phyloP scores from a whole-genome alignment of 805 yeast species.

The Komagataella populi region DNA sequence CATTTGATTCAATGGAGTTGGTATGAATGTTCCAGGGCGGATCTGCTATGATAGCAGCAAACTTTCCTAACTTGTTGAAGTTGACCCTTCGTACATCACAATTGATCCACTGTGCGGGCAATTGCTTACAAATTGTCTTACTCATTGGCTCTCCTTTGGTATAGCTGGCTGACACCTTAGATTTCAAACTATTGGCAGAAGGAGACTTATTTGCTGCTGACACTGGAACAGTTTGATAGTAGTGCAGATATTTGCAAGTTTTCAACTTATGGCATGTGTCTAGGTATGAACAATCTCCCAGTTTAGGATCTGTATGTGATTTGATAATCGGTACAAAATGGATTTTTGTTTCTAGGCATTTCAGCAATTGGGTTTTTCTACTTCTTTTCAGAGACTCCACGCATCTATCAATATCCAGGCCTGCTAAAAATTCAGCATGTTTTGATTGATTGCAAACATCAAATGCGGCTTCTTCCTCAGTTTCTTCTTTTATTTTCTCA shows the following conservation, averaged over 20 bases:
- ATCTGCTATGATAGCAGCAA: slow-evolving; percentile 77
- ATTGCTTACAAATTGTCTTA: slow-evolving; percentile 9
- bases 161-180: slow-evolving; percentile 18
- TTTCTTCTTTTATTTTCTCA: background rate
- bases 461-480: background rate
- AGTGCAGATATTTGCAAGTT: slow-evolving; percentile 73
- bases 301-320: slow-evolving; percentile 46
- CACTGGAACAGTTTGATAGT: slow-evolving; percentile 35
- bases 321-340: slow-evolving; percentile 45
- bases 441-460: background rate
- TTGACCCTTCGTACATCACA: slow-evolving; percentile 74
- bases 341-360: slow-evolving; percentile 22
- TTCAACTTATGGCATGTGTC: slow-evolving; percentile 87
- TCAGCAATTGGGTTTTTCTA: slow-evolving; percentile 11
- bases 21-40: slow-evolving; percentile 97
- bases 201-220: background rate
- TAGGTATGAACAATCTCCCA: slow-evolving; percentile 88
- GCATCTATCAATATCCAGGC: slow-evolving; percentile 1
- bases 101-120: slow-evolving; percentile 70
- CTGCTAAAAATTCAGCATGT: background rate
- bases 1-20: slow-evolving; percentile 48
- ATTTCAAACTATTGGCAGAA: background rate
- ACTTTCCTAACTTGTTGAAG: slow-evolving; percentile 59
- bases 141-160: slow-evolving; percentile 33
- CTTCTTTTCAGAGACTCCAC: background rate